phyloP scores from a whole-genome alignment of 2,329 filamentous ascomycete species.

The Fusarium buharicum region DNA sequence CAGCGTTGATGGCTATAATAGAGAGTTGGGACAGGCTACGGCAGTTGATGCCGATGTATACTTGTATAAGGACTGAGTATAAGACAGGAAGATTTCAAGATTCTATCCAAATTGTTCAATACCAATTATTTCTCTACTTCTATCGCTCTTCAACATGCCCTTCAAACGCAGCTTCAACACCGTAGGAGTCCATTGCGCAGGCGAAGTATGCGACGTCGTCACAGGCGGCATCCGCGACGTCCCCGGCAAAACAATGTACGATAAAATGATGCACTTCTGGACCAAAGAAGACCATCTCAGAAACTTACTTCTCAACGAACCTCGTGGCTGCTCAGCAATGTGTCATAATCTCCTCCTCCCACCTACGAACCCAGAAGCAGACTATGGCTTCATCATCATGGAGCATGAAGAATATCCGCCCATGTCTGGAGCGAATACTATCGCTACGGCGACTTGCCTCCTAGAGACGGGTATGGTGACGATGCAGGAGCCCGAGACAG shows the following conservation, averaged over 20 bases:
- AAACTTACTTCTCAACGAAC: constrained; percentile 32
- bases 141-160: neutral
- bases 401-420: constrained; percentile 36
- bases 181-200: constrained; percentile 32
- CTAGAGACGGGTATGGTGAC: constrained; percentile 34
- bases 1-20: neutral
- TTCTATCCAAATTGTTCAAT: neutral
- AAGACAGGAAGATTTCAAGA: neutral
- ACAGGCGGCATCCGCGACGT: constrained; percentile 34
- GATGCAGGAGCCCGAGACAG: constrained; percentile 33
- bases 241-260: constrained; percentile 31
- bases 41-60: neutral
- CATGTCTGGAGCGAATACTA: constrained; percentile 35
- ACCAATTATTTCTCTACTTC: neutral
- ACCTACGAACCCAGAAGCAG: constrained; percentile 28
- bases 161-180: constrained; percentile 36
- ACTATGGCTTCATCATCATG: constrained; percentile 40
- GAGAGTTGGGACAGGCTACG: neutral
- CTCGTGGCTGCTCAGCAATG: constrained; percentile 30
- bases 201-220: constrained; percentile 37
- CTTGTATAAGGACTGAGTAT: neutral
- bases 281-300: constrained; percentile 27
- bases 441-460: constrained; percentile 22
- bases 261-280: constrained; percentile 34
- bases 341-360: constrained; percentile 31